Evolutionary conservation across 2,329 filamentous ascomycete species (phyloP).

Genomic region (Fusarium chaquense): DNA sequence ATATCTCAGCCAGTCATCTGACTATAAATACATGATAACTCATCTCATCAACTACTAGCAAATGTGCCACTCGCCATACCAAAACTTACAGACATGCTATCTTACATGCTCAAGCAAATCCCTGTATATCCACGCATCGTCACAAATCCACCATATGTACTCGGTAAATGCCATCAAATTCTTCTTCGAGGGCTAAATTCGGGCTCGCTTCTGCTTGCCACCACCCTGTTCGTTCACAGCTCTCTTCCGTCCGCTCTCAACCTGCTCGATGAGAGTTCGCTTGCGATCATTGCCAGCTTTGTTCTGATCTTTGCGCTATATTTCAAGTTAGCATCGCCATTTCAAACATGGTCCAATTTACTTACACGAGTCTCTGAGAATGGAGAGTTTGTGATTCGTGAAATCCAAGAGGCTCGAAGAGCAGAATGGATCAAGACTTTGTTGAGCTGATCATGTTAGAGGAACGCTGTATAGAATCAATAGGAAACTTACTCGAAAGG

Average conservation of each 20-base stretch:
- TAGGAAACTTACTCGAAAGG: conserved; percentile 31
- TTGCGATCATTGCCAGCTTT: conserved; percentile 45
- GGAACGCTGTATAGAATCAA: fast-evolving
- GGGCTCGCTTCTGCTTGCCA: conserved; percentile 19
- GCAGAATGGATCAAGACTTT: conserved; percentile 45
- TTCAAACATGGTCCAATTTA: background rate
- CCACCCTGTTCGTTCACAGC: conserved; percentile 26
- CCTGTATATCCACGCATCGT: background rate
- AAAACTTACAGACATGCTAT: background rate
- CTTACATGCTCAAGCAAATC: background rate
- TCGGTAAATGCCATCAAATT: background rate
- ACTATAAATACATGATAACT: background rate
- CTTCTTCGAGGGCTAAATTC: background rate
- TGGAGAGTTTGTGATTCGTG: conserved; percentile 41
- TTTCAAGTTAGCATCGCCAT: background rate
- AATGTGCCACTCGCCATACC: background rate
- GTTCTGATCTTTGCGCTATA: conserved; percentile 41
- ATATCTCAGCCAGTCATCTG: background rate
- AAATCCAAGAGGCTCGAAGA: conserved; percentile 38
- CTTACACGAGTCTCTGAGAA: conserved; percentile 39
- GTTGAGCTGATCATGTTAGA: conserved; percentile 26
- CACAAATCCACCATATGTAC: conserved; percentile 7
- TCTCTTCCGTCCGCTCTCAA: conserved; percentile 32
- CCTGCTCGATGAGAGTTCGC: conserved; percentile 23
- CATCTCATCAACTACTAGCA: background rate